Evolutionary conservation across 2,329 filamentous ascomycete genomes (phyloP).

Genomic region (Sporothrix pseudoabietina): DNA sequence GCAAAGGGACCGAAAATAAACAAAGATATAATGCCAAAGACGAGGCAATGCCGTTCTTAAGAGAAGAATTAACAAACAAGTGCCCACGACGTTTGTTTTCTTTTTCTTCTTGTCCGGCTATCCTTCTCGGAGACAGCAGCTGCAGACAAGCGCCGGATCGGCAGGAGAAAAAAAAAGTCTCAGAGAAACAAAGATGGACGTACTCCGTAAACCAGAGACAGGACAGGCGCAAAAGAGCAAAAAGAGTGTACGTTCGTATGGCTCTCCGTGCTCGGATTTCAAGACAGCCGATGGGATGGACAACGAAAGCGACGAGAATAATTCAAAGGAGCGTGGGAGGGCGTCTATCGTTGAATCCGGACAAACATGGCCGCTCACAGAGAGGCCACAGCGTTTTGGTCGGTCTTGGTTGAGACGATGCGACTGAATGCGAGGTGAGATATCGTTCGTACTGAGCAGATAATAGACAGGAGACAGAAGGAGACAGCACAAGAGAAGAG

Average conservation of each 20-base stretch:
- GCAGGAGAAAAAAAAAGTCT: neutral
- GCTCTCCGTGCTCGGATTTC: slow-evolving; percentile 17
- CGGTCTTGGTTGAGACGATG: neutral
- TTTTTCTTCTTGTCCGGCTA: neutral
- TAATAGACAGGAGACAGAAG: neutral
- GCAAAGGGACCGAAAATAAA: neutral
- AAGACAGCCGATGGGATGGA: slow-evolving; percentile 2
- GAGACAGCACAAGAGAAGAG: neutral
- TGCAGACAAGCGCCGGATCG: slow-evolving; percentile 23
- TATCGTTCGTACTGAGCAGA: neutral
- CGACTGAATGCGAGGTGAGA: neutral
- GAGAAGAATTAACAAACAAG: neutral
- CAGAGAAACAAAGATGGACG: neutral
- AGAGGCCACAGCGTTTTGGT: slow-evolving; percentile 17
- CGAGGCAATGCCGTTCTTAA: slow-evolving; percentile 18
- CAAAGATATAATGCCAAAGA: neutral
- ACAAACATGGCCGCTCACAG: slow-evolving; percentile 16
- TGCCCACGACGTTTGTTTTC: neutral
- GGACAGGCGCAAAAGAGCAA: neutral
- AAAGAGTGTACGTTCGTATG: neutral
- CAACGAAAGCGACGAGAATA: neutral
- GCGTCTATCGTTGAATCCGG: slow-evolving; percentile 13
- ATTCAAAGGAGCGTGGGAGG: neutral
- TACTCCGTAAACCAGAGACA: neutral
- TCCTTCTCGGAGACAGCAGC: neutral